A percentile compares a stretch with the other conserved stretches of the same genome.
Conservation (phyloP, 495 filamentous ascomycete genomes). For the Apodospora peruviana region DNA sequence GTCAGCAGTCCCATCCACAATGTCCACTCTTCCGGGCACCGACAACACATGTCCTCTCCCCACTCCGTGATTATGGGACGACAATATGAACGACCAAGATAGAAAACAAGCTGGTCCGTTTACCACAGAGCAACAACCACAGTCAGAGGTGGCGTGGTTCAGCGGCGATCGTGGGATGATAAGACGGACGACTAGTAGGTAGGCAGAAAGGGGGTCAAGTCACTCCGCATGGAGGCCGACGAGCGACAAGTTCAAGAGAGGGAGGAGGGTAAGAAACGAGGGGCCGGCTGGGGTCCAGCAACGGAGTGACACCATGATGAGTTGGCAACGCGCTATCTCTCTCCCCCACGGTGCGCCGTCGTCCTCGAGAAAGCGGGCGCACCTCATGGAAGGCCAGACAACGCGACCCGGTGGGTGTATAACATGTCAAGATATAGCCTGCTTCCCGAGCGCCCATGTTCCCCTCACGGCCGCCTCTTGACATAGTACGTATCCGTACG, state of each 20-base stretch:
- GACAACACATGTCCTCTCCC: background rate
- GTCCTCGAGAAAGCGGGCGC: background rate
- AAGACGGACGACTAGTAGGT: slow-evolving; percentile 10
- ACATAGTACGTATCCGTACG: background rate
- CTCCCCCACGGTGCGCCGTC: slow-evolving; percentile 9
- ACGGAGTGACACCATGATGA: slow-evolving; percentile 20
- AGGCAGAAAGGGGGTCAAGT: slow-evolving; percentile 6
- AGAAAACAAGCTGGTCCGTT: background rate
- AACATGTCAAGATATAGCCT: slow-evolving; percentile 21
- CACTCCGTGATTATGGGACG: slow-evolving; percentile 5
- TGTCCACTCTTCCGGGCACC: slow-evolving; percentile 9
- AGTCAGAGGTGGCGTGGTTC: slow-evolving; percentile 18
- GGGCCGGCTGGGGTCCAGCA: slow-evolving; percentile 8
- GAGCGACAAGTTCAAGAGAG: slow-evolving; percentile 1
- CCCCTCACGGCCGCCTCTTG: slow-evolving; percentile 13
- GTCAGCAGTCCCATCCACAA: slow-evolving; percentile 18
- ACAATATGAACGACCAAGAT: background rate
- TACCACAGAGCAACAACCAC: slow-evolving; percentile 10
- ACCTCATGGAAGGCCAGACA: slow-evolving; percentile 5
- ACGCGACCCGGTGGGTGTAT: slow-evolving; percentile 19
- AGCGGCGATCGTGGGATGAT: slow-evolving; percentile 12
- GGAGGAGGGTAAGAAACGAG: slow-evolving; percentile 5
- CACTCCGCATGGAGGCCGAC: slow-evolving; percentile 7
- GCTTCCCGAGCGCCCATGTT: slow-evolving; percentile 11
- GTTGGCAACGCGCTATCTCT: slow-evolving; percentile 22